Percentiles rank a stretch among this genome's conserved stretches.
Conservation (phyloP, 768 basidiomycete genomes). For the Coprinellus aureogranulatus region DNA sequence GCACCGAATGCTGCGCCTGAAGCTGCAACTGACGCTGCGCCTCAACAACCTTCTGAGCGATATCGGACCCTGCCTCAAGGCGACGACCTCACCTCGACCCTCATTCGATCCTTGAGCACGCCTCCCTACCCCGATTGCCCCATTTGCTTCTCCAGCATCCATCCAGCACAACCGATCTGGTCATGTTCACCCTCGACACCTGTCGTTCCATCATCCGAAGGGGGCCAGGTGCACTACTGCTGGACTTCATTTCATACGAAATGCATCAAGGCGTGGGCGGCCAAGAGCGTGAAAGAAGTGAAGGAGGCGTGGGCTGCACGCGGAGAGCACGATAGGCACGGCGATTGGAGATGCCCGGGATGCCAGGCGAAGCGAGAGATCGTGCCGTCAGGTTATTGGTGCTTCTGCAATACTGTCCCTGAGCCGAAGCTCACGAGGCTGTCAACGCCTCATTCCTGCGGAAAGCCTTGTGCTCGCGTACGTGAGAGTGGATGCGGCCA, state of each 20-base stretch:
- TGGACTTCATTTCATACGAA: conserved; percentile 90
- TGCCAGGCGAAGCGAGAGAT: conserved; percentile 78
- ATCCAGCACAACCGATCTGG: conserved; percentile 81
- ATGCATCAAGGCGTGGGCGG: conserved; percentile 87
- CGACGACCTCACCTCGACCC: conserved; percentile 73
- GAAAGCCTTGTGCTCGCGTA: conserved; percentile 59
- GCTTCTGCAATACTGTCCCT: conserved; percentile 77
- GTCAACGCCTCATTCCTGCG: conserved; percentile 77
- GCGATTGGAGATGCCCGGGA: conserved; percentile 92
- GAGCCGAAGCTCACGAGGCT: conserved; percentile 71
- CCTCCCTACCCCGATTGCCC: conserved; percentile 77
- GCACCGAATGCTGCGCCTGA: background rate
- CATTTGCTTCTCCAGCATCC: conserved; percentile 80
- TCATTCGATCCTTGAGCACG: conserved; percentile 62
- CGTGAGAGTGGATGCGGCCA: conserved; percentile 68
- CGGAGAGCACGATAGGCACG: conserved; percentile 58
- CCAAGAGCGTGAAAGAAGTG: conserved; percentile 72
- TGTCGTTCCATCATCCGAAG: conserved; percentile 31
- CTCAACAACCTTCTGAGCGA: conserved; percentile 10
- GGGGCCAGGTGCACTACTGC: conserved; percentile 65
- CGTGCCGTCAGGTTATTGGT: conserved; percentile 69
- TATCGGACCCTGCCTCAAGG: conserved; percentile 17
- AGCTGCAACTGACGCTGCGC: background rate
- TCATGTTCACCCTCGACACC: conserved; percentile 75
- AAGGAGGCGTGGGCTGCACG: conserved; percentile 70